These are phyloP conservation scores for Beta macrorhiza DNA, from an alignment of 179 eudicot genomes.

Conservation along the genomic window DNA sequence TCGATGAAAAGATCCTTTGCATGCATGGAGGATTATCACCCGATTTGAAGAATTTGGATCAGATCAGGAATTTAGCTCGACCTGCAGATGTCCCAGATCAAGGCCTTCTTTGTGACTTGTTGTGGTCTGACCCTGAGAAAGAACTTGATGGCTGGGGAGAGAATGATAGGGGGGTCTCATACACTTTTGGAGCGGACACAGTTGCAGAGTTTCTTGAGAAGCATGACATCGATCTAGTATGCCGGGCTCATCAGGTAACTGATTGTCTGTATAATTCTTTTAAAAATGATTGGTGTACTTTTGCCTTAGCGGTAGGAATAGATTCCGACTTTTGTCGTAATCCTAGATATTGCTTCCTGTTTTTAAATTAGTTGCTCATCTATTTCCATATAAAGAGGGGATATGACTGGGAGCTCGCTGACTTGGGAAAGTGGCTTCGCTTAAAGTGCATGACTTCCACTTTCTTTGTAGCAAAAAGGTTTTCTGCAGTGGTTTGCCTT, in stretches of 20 bases:
- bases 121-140: constrained; percentile 81
- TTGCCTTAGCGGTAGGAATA: background rate
- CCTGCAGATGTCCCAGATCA: constrained; percentile 82
- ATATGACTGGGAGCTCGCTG: background rate
- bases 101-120: constrained; percentile 67
- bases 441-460: background rate
- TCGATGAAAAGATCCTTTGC: constrained; percentile 79
- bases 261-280: background rate
- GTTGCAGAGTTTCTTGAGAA: constrained; percentile 68
- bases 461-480: background rate
- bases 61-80: constrained; percentile 64
- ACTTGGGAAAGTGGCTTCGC: no score
- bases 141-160: constrained; percentile 78
- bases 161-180: constrained; percentile 79
- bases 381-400: background rate
- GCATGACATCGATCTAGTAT: constrained; percentile 66
- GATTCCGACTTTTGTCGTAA: background rate
- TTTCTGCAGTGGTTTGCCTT: background rate
- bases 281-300: background rate
- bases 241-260: constrained; percentile 78
- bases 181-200: constrained; percentile 66
- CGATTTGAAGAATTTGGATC: constrained; percentile 57
- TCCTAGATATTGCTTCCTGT: background rate
- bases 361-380: background rate
- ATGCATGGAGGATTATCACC: constrained; percentile 86